phyloP scores from a whole-genome alignment of 106 monocot genomes.

The Gastrodia elata region DNA sequence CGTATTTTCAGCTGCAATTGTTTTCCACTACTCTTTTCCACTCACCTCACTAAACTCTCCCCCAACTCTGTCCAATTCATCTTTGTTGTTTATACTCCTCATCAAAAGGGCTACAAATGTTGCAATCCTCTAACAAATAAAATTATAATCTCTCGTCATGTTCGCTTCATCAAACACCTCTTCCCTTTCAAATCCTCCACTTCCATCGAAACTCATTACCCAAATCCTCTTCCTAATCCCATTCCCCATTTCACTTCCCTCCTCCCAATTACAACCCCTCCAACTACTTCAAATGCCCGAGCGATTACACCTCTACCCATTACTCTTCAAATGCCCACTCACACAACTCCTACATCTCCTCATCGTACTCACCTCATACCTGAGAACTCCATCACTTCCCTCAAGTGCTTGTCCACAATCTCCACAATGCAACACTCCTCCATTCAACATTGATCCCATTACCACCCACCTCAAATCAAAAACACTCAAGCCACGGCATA shows the following conservation, averaged over 20 bases:
- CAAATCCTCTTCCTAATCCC: no score
- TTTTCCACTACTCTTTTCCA: background rate
- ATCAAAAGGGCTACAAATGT: background rate
- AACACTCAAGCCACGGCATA: background rate
- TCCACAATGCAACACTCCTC: background rate
- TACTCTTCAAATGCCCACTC: background rate
- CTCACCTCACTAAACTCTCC: background rate
- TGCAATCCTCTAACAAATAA: background rate
- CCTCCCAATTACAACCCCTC: background rate
- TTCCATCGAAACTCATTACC: no score
- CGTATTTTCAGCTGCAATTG: background rate
- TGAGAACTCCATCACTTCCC: background rate
- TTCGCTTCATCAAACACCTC: background rate
- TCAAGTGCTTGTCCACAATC: background rate
- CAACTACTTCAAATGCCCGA: background rate
- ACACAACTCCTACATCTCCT: background rate
- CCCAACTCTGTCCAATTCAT: background rate
- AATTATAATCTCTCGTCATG: background rate
- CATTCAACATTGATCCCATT: no score
- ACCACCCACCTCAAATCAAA: background rate
- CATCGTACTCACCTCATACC: background rate
- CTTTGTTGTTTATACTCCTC: background rate
- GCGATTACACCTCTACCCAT: fast-evolving
- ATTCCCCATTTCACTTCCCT: background rate
- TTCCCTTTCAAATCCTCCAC: background rate